Conservation (phyloP, 2,329 filamentous ascomycete genomes). For the Colletotrichum ledebouriae region DNA sequence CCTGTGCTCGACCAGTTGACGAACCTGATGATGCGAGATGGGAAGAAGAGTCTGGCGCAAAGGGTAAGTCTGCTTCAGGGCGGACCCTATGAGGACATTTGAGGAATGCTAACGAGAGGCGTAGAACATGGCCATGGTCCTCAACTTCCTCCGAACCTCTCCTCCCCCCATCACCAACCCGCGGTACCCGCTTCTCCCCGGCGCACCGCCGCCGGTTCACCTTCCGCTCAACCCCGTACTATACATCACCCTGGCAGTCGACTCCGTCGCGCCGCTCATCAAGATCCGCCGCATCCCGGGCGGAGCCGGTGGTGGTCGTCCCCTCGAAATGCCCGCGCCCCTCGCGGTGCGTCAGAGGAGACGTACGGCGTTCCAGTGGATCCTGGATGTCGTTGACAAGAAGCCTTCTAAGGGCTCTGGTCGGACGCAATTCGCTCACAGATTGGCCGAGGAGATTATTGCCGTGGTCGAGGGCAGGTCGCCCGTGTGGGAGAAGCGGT, state of each 20-base stretch:
- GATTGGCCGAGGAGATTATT: constrained; percentile 88
- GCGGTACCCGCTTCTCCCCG: constrained; percentile 78
- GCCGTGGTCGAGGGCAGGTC: constrained; percentile 90
- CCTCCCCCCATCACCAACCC: constrained; percentile 83
- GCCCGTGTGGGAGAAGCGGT: constrained; percentile 85
- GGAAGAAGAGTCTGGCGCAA: constrained; percentile 91
- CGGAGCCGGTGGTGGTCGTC: constrained; percentile 85
- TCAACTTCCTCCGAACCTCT: constrained; percentile 87
- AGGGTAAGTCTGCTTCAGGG: constrained; percentile 58
- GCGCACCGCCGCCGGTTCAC: constrained; percentile 80
- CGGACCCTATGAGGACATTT: not conserved
- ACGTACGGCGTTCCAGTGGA: constrained; percentile 87
- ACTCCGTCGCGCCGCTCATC: constrained; percentile 91
- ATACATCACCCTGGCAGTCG: constrained; percentile 91
- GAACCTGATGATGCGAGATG: constrained; percentile 90
- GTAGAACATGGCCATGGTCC: constrained; percentile 86
- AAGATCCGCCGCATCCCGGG: constrained; percentile 82
- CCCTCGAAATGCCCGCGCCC: constrained; percentile 86
- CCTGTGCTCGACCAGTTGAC: constrained; percentile 88
- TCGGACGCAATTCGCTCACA: constrained; percentile 78
- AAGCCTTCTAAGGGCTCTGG: constrained; percentile 80
- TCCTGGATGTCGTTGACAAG: constrained; percentile 85
- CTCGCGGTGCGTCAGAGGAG: constrained; percentile 81
- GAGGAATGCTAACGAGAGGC: not conserved
- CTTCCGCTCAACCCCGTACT: constrained; percentile 90